These are phyloP conservation scores for Globisporangium acanthophoron DNA, from an alignment of 352 stramenopile genomes.

Conservation along the genomic window DNA sequence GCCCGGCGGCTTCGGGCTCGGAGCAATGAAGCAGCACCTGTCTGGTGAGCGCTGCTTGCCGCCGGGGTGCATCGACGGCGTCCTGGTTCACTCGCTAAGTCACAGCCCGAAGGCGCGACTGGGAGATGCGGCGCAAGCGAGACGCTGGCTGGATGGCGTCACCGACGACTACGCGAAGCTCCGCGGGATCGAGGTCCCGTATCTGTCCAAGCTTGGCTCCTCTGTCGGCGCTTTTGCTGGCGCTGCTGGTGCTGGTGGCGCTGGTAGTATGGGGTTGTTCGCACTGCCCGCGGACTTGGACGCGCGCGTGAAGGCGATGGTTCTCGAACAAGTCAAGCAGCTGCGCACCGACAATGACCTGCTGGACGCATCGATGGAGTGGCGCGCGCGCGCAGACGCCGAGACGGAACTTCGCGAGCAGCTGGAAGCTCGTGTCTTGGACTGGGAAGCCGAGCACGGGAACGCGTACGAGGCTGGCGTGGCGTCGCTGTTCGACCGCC, in stretches of 20 bases:
- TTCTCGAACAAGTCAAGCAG: conserved; percentile 45
- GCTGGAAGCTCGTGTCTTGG: conserved; percentile 41
- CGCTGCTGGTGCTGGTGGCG: conserved; percentile 14
- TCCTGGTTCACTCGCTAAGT: conserved; percentile 66
- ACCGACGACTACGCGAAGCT: conserved; percentile 71
- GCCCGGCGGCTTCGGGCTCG: conserved; percentile 76
- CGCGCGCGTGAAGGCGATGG: conserved; percentile 50
- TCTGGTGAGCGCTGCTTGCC: conserved; percentile 68
- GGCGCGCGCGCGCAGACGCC: conserved; percentile 40
- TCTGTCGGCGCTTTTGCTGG: conserved; percentile 16
- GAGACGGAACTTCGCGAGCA: conserved; percentile 49
- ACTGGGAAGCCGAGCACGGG: conserved; percentile 53
- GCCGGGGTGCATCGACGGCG: conserved; percentile 64
- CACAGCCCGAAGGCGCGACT: conserved; percentile 73
- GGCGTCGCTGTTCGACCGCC: conserved; percentile 51
- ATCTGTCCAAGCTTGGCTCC: conserved; percentile 29
- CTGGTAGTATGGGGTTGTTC: not conserved
- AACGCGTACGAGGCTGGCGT: conserved; percentile 55
- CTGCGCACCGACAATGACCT: conserved; percentile 42
- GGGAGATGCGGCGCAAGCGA: conserved; percentile 51
- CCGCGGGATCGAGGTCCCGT: conserved; percentile 54
- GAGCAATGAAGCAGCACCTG: conserved; percentile 70
- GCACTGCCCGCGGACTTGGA: conserved; percentile 34
- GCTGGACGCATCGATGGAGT: conserved; percentile 44
- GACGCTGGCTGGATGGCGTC: conserved; percentile 74